Base-by-base conservation (phyloP, 2,329 filamentous ascomycete genomes). In the Didymella pinodella region DNA sequence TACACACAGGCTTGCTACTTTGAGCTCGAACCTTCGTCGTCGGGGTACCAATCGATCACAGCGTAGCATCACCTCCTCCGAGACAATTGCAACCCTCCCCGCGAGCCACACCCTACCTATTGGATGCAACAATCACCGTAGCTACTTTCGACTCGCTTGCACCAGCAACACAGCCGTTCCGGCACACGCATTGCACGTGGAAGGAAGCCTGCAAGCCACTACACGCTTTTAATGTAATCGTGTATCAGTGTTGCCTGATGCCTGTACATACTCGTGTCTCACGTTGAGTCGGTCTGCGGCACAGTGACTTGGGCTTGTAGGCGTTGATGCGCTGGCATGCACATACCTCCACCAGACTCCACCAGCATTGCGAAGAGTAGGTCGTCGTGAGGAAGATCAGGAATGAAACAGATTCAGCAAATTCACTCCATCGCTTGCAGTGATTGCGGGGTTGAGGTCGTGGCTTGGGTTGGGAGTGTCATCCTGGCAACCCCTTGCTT, bases 101-200 rank as follows among this genome's bases (percentile, higher is more conserved):
- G 25, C 49, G 49, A 54, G 56, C 56, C 49, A 50, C 56, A 20
- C 46, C 40, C 45, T 32, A 18, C 26, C 25, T 12, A 53, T 48
- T 49, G 49, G 38, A 18, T 28, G 56, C 40, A 20, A 46, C 12
- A 36, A 18, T 25, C 49, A 49, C 40, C 31, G 20, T 40, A 12
- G 22, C 55, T 40, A 28, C 28, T 52, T 45, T 40, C 3, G 38
- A 49, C 20, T 26, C 7, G 32, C 38, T 38, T 48, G 49, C 55
- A 22, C 45, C 14, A 45, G 14, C 41, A 32, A 31, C 29, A 58
- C 18, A 31, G 49, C 40, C 55, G 49, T 45, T 54, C 34, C 45
- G 31, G 49, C 55, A 53, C 45, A 58, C 55, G 46, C 56, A 54
- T 41, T 12, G 45, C 56, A 58, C 56, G 56, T 58, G 56, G 49